Percentiles rank a stretch among this genome's conserved stretches.
Evolutionary conservation across 495 filamentous ascomycete species (phyloP).

Genomic region (Bombardia bombarda): DNA sequence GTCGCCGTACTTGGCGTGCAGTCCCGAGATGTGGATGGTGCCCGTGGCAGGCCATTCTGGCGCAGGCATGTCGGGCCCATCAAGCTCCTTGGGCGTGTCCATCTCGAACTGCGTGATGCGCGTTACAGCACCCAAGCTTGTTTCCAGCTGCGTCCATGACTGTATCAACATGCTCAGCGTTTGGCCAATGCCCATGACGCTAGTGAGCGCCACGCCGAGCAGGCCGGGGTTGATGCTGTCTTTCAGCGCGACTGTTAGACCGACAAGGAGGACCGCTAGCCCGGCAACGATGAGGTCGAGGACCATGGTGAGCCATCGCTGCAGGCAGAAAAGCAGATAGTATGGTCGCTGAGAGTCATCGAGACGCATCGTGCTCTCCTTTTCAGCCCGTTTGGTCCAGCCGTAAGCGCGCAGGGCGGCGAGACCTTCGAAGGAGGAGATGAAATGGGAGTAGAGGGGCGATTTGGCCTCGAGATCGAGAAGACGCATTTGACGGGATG

Average conservation of each 20-base stretch:
- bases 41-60: conserved; percentile 38
- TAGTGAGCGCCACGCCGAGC: conserved; percentile 32
- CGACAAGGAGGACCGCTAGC: conserved; percentile 31
- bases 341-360: conserved; percentile 41
- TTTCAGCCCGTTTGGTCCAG: conserved; percentile 30
- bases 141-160: conserved; percentile 34
- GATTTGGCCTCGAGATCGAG: conserved; percentile 42
- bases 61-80: conserved; percentile 35
- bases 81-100: conserved; percentile 41
- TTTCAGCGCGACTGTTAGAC: conserved; percentile 29
- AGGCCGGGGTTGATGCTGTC: conserved; percentile 23
- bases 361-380: conserved; percentile 39
- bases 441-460: conserved; percentile 29
- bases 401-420: conserved; percentile 40
- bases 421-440: conserved; percentile 34
- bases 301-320: conserved; percentile 42
- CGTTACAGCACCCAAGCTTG: conserved; percentile 34
- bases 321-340: conserved; percentile 39
- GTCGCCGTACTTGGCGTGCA: conserved; percentile 30
- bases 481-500: conserved; percentile 49
- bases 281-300: conserved; percentile 36
- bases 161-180: conserved; percentile 28
- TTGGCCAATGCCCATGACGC: conserved; percentile 25
- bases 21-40: conserved; percentile 36
- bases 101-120: conserved; percentile 51